Conservation (phyloP, 176 grass and related monocot genomes). For the Phoenix roebelenii region DNA sequence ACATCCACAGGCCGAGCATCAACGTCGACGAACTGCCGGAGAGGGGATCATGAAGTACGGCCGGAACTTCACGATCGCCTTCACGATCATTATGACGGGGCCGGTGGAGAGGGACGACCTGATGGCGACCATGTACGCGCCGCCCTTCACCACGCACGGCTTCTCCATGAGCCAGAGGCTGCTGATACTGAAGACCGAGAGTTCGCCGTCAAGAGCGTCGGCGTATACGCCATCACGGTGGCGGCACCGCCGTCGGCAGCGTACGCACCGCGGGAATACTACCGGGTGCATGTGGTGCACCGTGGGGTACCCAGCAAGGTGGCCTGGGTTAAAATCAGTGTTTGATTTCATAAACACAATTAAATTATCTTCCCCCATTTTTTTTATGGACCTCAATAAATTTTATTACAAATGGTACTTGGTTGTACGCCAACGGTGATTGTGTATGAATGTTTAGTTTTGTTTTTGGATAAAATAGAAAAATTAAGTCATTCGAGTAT, state of each 20-base stretch:
- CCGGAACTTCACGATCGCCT: constrained; percentile 29
- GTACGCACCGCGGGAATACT: constrained; percentile 64
- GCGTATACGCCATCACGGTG: constrained; percentile 23
- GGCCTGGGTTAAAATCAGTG: constrained; percentile 42
- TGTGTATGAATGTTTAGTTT: no score
- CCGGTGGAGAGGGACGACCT: constrained; percentile 21
- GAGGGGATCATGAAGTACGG: constrained; percentile 42
- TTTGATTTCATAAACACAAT: no score
- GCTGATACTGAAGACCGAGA: constrained; percentile 33
- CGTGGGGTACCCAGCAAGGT: constrained; percentile 47
- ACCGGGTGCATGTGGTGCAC: constrained; percentile 46
- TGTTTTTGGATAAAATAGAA: no score
- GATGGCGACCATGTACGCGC: constrained; percentile 74
- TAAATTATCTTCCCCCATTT: no score
- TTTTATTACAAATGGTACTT: no score
- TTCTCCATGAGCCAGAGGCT: constrained; percentile 83
- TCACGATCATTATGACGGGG: constrained; percentile 6
- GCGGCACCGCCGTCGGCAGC: constrained; percentile 34
- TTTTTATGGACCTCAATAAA: no score
- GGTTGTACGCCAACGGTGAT: no score
- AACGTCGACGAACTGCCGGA: constrained; percentile 8
- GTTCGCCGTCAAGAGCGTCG: constrained; percentile 11
- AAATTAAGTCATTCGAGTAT: no score
- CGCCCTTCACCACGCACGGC: constrained; percentile 78
- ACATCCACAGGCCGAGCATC: constrained; percentile 29